phyloP scores from a whole-genome alignment of 805 yeast species.

The Saturnispora saitoi region DNA sequence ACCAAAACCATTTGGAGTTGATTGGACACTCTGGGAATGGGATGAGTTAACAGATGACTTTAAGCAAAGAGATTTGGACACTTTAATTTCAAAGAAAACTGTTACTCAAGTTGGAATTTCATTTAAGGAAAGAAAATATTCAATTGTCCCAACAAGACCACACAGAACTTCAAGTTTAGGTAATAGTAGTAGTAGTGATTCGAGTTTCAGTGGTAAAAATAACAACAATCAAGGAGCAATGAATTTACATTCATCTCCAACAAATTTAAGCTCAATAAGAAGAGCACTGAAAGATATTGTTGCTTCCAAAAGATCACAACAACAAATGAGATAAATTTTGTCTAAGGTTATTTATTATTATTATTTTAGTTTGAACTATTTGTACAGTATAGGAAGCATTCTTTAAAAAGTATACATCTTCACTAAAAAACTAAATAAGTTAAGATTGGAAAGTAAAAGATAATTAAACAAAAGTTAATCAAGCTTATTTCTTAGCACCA shows the following conservation, averaged over 20 bases:
- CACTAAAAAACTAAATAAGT: conserved; percentile 5
- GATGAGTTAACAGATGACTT: conserved; percentile 75
- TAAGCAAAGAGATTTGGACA: conserved; percentile 43
- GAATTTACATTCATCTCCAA: not conserved
- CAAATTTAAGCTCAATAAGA: conserved; percentile 6
- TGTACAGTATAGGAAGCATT: conserved; percentile 8
- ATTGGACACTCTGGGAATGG: conserved; percentile 83
- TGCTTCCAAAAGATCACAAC: not conserved
- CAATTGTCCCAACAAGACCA: conserved; percentile 74
- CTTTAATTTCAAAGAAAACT: conserved; percentile 36
- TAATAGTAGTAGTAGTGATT: not conserved
- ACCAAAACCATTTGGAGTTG: conserved; percentile 92
- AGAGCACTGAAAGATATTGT: conserved; percentile 6
- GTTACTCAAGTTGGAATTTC: conserved; percentile 66
- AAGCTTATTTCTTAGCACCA: conserved; percentile 50
- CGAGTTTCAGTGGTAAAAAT: not conserved
- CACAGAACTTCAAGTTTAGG: conserved; percentile 8
- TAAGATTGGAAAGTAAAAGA: not conserved
- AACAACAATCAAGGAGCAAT: not conserved
- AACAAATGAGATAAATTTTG: not conserved
- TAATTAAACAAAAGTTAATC: not conserved
- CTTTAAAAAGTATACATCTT: conserved; percentile 6
- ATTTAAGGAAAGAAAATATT: conserved; percentile 58
- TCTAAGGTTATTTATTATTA: not conserved
- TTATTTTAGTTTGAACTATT: not conserved